phyloP scores from a whole-genome alignment of 2,329 filamentous ascomycete species.

The Camptophora hylomeconis region DNA sequence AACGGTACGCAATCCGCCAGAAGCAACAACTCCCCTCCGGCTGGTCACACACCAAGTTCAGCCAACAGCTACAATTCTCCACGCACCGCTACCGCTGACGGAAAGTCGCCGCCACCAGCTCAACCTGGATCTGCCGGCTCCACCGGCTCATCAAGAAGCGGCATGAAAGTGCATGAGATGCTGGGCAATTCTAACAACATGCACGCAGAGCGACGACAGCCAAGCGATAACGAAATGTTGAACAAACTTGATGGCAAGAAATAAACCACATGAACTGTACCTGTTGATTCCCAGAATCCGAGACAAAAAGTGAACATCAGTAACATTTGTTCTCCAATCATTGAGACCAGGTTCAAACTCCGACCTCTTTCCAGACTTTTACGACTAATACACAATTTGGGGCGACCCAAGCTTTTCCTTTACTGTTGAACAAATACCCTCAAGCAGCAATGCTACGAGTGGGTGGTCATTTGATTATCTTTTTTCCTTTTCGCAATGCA shows the following conservation, averaged over 20 bases:
- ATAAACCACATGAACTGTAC: too few relatives aligned
- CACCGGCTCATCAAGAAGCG: slow-evolving; percentile 23
- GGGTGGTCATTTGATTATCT: too few relatives aligned
- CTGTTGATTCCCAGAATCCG: too few relatives aligned
- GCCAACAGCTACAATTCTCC: slow-evolving; percentile 32
- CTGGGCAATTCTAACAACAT: slow-evolving; percentile 22
- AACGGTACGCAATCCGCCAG: slow-evolving; percentile 15
- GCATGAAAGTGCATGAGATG: slow-evolving; percentile 36
- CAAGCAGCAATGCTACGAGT: too few relatives aligned
- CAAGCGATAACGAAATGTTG: slow-evolving; percentile 38
- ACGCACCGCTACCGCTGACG: slow-evolving; percentile 20
- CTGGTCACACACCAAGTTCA: slow-evolving; percentile 26
- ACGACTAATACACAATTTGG: too few relatives aligned
- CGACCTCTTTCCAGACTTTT: too few relatives aligned
- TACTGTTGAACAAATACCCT: too few relatives aligned
- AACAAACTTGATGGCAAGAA: slow-evolving; percentile 21
- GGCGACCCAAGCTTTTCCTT: too few relatives aligned
- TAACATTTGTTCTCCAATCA: too few relatives aligned
- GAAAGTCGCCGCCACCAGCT: slow-evolving; percentile 27
- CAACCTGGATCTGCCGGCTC: slow-evolving; percentile 22
- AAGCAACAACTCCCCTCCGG: slow-evolving; percentile 14
- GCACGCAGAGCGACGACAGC: slow-evolving; percentile 23
- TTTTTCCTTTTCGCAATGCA: too few relatives aligned
- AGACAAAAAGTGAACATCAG: too few relatives aligned
- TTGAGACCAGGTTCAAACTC: too few relatives aligned